A percentile compares a stretch with the other conserved stretches of the same genome.
phyloP scores from a whole-genome alignment of 106 monocot species.

The Vanilla planifolia region DNA sequence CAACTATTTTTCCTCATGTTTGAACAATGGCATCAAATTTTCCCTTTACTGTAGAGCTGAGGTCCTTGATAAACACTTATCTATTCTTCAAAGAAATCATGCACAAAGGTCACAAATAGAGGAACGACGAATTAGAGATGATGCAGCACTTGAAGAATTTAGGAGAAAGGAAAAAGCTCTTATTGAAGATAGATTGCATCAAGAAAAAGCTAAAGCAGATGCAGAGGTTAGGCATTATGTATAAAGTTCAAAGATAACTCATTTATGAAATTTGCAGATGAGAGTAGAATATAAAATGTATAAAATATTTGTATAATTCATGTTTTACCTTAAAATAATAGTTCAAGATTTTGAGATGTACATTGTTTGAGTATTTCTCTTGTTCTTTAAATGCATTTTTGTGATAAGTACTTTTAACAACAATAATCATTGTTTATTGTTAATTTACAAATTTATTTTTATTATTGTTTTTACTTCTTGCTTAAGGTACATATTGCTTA shows the following conservation, averaged over 20 bases:
- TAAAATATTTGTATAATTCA: background rate
- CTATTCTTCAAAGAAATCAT: conserved; percentile 74
- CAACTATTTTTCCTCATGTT: background rate
- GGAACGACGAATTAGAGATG: conserved; percentile 80
- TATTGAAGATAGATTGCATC: conserved; percentile 53
- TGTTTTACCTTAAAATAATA: background rate
- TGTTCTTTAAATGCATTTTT: background rate
- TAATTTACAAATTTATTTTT: no score
- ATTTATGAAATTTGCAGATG: background rate
- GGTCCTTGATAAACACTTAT: conserved; percentile 68
- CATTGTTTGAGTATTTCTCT: background rate
- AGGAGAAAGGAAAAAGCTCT: conserved; percentile 64
- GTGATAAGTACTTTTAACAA: no score
- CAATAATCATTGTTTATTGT: no score
- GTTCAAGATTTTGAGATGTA: background rate
- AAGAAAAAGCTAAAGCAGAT: conserved; percentile 71
- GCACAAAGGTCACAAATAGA: conserved; percentile 81
- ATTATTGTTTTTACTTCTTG: no score
- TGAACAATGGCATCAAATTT: background rate
- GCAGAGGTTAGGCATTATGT: conserved; percentile 48
- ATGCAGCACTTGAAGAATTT: conserved; percentile 80
- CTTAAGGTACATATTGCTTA: no score
- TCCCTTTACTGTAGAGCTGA: conserved; percentile 47
- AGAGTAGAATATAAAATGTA: background rate
- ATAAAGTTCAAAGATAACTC: background rate